Percentiles rank a stretch among this genome's conserved stretches.
Conservation (phyloP, 192 early-diverging fungal genomes). For the Gonapodya prolifera region DNA sequence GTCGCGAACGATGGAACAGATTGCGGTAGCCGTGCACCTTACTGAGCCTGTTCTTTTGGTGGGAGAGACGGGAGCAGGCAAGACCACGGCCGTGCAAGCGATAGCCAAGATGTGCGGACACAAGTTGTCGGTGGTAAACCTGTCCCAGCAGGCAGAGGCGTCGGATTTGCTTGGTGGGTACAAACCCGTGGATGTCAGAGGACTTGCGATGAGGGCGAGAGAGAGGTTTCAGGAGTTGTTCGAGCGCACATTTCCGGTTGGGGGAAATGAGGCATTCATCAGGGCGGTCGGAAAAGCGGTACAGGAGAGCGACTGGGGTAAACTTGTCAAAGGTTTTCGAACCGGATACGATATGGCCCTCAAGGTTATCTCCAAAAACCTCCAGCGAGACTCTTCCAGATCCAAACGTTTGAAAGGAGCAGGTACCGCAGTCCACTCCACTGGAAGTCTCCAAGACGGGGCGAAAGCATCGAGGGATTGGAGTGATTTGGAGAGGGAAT, state of each 20-base stretch:
- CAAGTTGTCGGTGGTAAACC: slow-evolving; percentile 81
- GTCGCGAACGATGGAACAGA: slow-evolving; percentile 65
- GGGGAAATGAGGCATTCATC: slow-evolving; percentile 75
- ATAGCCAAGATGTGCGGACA: slow-evolving; percentile 62
- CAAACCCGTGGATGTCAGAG: slow-evolving; percentile 80
- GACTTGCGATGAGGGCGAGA: slow-evolving; percentile 64
- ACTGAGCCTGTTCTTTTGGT: slow-evolving; percentile 80
- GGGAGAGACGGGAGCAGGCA: slow-evolving; percentile 97
- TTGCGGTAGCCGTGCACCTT: slow-evolving; percentile 68
- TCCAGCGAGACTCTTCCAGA: not conserved
- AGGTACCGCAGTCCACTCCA: not conserved
- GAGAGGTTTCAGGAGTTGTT: slow-evolving; percentile 81
- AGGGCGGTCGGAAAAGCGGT: slow-evolving; percentile 62
- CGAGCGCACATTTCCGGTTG: slow-evolving; percentile 70
- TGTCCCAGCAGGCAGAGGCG: slow-evolving; percentile 91
- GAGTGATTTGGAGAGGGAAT: slow-evolving; percentile 39
- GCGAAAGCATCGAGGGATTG: slow-evolving; percentile 16
- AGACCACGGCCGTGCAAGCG: slow-evolving; percentile 90
- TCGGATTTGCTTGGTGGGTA: slow-evolving; percentile 94
- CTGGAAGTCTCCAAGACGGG: slow-evolving; percentile 19
- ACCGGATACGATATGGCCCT: slow-evolving; percentile 71
- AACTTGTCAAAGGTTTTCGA: slow-evolving; percentile 57
- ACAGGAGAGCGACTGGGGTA: slow-evolving; percentile 69
- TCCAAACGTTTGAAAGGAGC: not conserved
- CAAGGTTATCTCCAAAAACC: slow-evolving; percentile 25